A percentile compares a stretch with the other conserved stretches of the same genome.
Evolutionary conservation across 2,329 filamentous ascomycete species (phyloP).

Genomic region (Nothophoma quercina): DNA sequence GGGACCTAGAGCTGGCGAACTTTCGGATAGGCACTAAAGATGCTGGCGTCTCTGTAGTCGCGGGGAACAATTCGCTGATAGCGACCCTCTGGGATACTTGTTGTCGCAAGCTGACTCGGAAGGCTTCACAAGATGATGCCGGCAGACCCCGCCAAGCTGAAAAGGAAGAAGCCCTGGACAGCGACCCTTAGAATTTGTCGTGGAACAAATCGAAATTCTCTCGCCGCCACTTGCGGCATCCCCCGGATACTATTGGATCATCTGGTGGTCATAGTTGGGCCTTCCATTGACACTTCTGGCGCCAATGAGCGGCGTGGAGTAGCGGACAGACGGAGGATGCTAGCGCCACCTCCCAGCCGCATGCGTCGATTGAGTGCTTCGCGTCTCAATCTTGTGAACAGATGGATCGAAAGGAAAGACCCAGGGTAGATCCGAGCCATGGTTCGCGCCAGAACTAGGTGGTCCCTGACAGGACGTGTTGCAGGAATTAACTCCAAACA

Average conservation of each 20-base stretch:
- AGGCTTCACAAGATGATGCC: background rate
- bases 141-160: constrained; percentile 3
- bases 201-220: constrained; percentile 2
- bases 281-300: background rate
- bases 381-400: background rate
- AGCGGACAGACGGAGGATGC: background rate
- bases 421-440: constrained; percentile 1
- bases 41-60: constrained; percentile 7
- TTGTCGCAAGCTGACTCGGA: constrained; percentile 11
- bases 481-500: background rate
- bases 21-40: background rate
- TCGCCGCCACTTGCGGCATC: constrained; percentile 4
- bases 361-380: background rate
- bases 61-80: constrained; percentile 3
- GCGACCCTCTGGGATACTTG: constrained; percentile 2
- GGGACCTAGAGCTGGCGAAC: background rate
- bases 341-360: constrained; percentile 8
- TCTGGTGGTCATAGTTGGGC: constrained; percentile 3
- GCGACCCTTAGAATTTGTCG: constrained; percentile 2
- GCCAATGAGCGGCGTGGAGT: constrained; percentile 14
- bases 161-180: background rate
- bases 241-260: constrained; percentile 5
- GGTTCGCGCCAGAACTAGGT: background rate
- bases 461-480: background rate
- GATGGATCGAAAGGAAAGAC: background rate